These are phyloP conservation scores for Trypanosoma rangeli DNA, from an alignment of 208 protist genomes.

Conservation along the genomic window DNA sequence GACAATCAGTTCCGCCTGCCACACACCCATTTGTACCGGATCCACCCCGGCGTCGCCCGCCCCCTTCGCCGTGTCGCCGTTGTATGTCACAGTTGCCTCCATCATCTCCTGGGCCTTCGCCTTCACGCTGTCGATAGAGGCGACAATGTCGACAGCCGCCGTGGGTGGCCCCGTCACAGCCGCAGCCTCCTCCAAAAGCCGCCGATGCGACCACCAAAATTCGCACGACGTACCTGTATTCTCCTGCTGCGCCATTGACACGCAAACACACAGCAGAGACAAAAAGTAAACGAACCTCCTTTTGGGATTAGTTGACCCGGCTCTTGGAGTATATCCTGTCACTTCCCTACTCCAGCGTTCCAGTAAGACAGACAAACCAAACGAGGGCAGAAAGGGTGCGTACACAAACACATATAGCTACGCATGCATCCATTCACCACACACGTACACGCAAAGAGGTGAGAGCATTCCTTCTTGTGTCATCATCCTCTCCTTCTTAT, in stretches of 20 bases:
- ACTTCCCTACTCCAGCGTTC: not conserved
- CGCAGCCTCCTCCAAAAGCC: conserved; percentile 42
- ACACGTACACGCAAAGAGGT: no score
- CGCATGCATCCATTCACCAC: no score
- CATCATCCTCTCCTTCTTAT: not conserved
- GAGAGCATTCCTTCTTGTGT: not conserved
- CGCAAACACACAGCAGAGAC: not conserved
- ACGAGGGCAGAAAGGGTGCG: not conserved
- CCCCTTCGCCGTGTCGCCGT: not conserved
- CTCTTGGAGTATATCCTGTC: not conserved
- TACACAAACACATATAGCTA: not conserved
- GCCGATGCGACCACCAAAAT: conserved; percentile 65
- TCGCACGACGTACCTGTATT: not conserved
- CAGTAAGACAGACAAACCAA: not conserved
- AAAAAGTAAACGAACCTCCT: not conserved
- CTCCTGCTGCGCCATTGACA: not conserved
- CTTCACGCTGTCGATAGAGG: conserved; percentile 14
- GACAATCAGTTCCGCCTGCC: conserved; percentile 10
- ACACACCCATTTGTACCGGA: not conserved
- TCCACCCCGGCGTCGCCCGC: not conserved
- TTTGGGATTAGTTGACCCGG: not conserved
- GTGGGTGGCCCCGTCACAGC: conserved; percentile 24
- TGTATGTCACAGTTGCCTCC: not conserved
- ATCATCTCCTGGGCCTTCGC: conserved; percentile 7
- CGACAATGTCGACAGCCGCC: conserved; percentile 13